Evolutionary conservation across 176 grass and related monocot genomes (phyloP), one percentile per base, ranked within the genome.

Genomic region (Bonia amplexicaulis): DNA sequence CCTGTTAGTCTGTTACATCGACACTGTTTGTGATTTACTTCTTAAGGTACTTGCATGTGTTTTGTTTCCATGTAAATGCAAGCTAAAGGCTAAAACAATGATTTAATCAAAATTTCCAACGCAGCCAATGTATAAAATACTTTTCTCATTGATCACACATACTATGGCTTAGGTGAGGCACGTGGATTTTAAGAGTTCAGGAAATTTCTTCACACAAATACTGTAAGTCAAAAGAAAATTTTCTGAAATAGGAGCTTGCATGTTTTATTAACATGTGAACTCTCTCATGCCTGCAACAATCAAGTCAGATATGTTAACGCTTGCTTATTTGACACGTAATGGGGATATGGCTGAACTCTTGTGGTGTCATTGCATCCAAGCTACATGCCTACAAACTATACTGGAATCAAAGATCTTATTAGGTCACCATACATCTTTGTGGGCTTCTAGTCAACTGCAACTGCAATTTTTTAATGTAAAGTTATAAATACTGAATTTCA

Each of bases 21-120:
- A 84, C 84, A 51, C 53, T 85, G 44, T 80, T 54, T 90, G 33
- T 37, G 59, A 75, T 78, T n/a, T 90, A 73, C 84, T 92, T 49
- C 17, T 47, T 61, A 53, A 37, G 48, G 46, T 40, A 78, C 22
- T 17, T 42, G 31, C 41, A 75, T 82, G 22, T 59, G n/a, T 71
- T 71, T 37, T 23, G n/a, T 48, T 45, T 62, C 45, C 65, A 76
- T 81, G 23, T 60, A 61, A 48, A 37, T 74, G 54, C 22, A 27
- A 73, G 66, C 3, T 53, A 53, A 84, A 73, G 17, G 63, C 15
- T 69, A 60, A 47, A 48, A 11, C 48, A 68, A 81, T 76, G 77
- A 44, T 80, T 89, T 74, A 62, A 76, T 81, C 68, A 83, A 41
- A 73, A 15, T 63, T 35, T 83, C 26, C 37, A 33, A 49, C 31